Base-by-base conservation (phyloP, 805 yeast species). In the Wickerhamomyces bisporus region DNA sequence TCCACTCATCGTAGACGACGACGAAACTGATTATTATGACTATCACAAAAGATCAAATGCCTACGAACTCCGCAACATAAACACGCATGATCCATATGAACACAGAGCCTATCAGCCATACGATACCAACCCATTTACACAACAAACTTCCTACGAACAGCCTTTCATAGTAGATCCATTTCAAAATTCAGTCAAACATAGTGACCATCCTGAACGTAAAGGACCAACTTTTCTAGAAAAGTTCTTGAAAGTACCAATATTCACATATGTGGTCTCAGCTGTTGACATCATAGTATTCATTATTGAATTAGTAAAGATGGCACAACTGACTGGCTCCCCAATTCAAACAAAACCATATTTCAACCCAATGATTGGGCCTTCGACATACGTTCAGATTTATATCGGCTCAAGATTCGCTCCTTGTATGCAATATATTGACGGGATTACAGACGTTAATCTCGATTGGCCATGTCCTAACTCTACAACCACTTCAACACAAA, bases 311-410 rank as follows among this genome's bases (percentile, higher is more conserved):
- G 71, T 65, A 10, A 64, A 61, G 39, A 77, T 77, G 84, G 71
- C 77, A 6, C 49, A 55, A 6, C 62, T 75, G 31, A 81, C 88
- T 0, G 85, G 86, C 3, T 67, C 73, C 13, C 76, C 81, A 4
- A 70, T 82, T 42, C 86, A 78, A 52, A 77, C 85, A 0, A 58
- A 78, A 47, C 89, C 89, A 5, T 73, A 76, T 43, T 79, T 82
- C 64, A 82, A 82, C 53, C 89, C 88, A 6, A 81, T 82, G 88
- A 55, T 82, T 20, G 89, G 89, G 1, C 89, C 89, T 11, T 79
- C 86, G 3, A 61, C 80, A 0, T 79, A 79, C 49, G 63, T 81
- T 1, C 68, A 77, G 51, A 79, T 82, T 40, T 73, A 77, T 47
- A 71, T 79, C 72, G 89, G 89, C 2, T 80, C 86, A 3, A 57